Base-by-base conservation (phyloP, 305 asterid genomes). In the Fraxinus albicans region DNA sequence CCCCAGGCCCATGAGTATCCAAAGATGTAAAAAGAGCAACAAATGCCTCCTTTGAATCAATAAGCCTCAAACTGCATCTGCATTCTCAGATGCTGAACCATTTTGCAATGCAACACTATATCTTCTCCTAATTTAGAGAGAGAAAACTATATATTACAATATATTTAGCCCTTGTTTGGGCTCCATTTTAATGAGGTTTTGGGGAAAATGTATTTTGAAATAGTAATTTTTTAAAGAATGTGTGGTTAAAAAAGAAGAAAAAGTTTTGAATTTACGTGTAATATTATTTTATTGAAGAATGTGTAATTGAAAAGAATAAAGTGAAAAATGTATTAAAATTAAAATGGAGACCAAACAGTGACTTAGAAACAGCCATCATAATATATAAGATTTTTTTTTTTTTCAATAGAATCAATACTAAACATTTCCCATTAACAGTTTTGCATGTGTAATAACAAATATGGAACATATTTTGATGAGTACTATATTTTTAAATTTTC, bases 1-100 rank as follows among this genome's bases (percentile, higher is more conserved):
- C 98, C 89, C 99, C 88, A 76, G 90, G 84, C 40, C 99, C 98
- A 70, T 98, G 96, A 74, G 88, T 89, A 88, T 95, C 98, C 93
- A 95, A 86, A 69, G 98, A 90, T 82, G 87, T 76, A 84, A 88
- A 80, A 77, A 96, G 95, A 77, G 93, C 81, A 84, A 90, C 97
- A 86, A 94, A 95, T 83, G 94, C 94, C 99, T 96, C 94, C 87
- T 90, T 93, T 27, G 98, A 86, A 86, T 95, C 98, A 81, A 97
- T 88, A 74, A 97, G 95, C 80, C 90, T 90, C 99, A 98, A 72
- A 91, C 84, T 73, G 97, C 95, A 89, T 91, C 96, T 63, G 99
- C 99, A 88, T 91, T 95, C 84, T 82, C 94, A 83, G 93, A 98
- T 42, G 99, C 99, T 65, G 92, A 92, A 82, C 99, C 99, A 87